Evolutionary conservation across 495 filamentous ascomycete species (phyloP), one percentile per base, ranked within the genome.

Genomic region (Hypoxylon cercidicola): DNA sequence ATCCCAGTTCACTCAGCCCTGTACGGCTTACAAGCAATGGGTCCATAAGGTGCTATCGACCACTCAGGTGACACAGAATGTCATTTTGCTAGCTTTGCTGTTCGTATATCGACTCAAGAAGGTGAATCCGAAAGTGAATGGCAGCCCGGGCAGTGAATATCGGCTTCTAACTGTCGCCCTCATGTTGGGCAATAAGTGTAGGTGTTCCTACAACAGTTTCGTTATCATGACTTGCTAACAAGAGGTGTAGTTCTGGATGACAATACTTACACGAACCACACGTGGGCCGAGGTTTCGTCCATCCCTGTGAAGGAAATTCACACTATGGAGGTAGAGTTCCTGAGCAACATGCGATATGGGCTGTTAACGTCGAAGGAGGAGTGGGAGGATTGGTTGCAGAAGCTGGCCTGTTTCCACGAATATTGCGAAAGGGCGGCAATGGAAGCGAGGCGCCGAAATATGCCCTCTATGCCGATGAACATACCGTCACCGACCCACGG

Each of bases 221-320:
- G 12, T 1, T 19, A 16, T 19, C 4, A 7, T 23, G n/a, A 12
- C 16, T 44, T 40, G 12, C 67, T 70, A 56, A 70, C 40, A 55
- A 41, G 13, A 59, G 35, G 62, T 20, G 15, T 60, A 93, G 90
- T 97, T 71, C 79, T 99, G 64, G 96, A 99, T 72, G 96, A 99
- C 71, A 99, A 98, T 75, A 98, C 96, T 1, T 99, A 98, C 77
- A 98, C 96, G 51, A 99, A 99, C 81, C 97, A 98, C 81, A 98
- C 96, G 1, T 99, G 96, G 96, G 95, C 96, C 12, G 96, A 99
- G 68, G 96, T 99, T 41, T 97, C 96, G 20, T 89, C 92, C 15
- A 97, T 99, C 59, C 89, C 90, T 3, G 96, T 98, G 11, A 87
- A 87, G 52, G 96, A 99, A 76, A 96, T 99, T 40, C 96, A 99